Evolutionary conservation across 2,329 filamentous ascomycete species (phyloP), one percentile per base, ranked within the genome.

Genomic region (Boeremia exigua): DNA sequence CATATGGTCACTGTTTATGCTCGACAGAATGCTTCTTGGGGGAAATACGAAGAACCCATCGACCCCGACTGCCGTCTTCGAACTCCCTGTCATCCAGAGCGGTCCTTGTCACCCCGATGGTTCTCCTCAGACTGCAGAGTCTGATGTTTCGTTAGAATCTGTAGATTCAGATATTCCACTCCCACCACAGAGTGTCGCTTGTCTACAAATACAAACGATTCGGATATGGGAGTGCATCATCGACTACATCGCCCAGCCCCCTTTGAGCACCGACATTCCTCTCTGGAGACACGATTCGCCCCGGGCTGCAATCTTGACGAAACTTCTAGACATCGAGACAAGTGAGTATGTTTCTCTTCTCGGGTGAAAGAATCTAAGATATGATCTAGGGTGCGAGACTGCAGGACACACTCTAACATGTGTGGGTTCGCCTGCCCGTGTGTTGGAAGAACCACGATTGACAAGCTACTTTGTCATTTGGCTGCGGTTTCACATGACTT

Each of bases 271-370:
- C 14, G 47, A 56, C 29, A 19, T 51, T 3, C 53, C 53, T 29
- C 8, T 56, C 28, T 56, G 53, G 53, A 46, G 53, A 19, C 53
- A 56, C 43, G 53, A 56, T 17, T 56, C 53, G 29, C 36, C 47
- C 12, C 32, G 53, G 23, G 53, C 53, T 27, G 42, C 39, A 28
- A 51, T 56, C 3, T 25, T 56, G 3, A 50, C 53, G 11, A 50
- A 46, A 28, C 39, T 51, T 14, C 28, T 56, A 12, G 53, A 56
- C 34, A 33, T 56, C 43, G 34, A 54, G 23, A 54, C 30, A 19
- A 48, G 51, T 48, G 8, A 43, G 51, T 48, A 15, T 34, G 17
- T 28, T 48, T 34, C n/a, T 40, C 15, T 28, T 46, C 32, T 25
- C 8, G 6, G 11, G 4, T 48, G 3, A 28, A 38, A 2, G 44